Percentiles rank a stretch among this genome's conserved stretches.
Conservation (phyloP, 2,329 filamentous ascomycete species). For the Penicillium expansum region DNA sequence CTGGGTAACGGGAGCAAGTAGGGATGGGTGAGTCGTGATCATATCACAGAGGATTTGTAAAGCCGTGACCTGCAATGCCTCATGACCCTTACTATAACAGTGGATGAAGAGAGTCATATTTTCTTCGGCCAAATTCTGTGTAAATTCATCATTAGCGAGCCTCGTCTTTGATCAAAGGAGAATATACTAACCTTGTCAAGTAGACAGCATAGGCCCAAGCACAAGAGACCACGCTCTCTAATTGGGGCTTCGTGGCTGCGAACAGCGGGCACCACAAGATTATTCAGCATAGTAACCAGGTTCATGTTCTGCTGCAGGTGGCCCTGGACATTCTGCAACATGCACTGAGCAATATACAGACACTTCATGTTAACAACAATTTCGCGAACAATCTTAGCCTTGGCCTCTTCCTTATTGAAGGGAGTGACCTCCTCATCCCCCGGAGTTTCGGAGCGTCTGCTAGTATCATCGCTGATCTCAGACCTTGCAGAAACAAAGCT, state of each 20-base stretch:
- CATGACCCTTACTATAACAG: conserved; percentile 91
- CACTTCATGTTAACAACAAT: conserved; percentile 99
- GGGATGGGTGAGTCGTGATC: conserved; percentile 78
- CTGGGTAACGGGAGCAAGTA: conserved; percentile 59
- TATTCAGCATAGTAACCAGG: conserved; percentile 97
- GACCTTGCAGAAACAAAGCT: conserved; percentile 94
- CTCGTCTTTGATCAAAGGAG: not conserved
- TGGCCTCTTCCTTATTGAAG: conserved; percentile 57
- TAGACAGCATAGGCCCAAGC: conserved; percentile 84
- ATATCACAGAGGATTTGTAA: conserved; percentile 93
- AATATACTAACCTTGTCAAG: conserved; percentile 66
- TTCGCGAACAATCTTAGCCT: conserved; percentile 70
- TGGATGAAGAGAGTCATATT: conserved; percentile 93
- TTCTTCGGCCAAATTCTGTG: conserved; percentile 76
- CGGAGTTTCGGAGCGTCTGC: conserved; percentile 45
- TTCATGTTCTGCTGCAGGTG: conserved; percentile 85
- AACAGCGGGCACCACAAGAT: conserved; percentile 90
- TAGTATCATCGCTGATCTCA: conserved; percentile 69
- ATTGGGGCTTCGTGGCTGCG: conserved; percentile 90
- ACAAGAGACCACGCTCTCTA: conserved; percentile 83
- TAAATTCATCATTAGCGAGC: conserved; percentile 13
- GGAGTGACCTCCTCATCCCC: conserved; percentile 57
- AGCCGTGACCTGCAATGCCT: conserved; percentile 82
- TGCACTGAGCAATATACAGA: conserved; percentile 93
- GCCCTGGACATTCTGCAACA: conserved; percentile 88